These are phyloP conservation scores for Sodiomyces alkalinus DNA, from an alignment of 2,329 filamentous ascomycete species.

Conservation along the genomic window DNA sequence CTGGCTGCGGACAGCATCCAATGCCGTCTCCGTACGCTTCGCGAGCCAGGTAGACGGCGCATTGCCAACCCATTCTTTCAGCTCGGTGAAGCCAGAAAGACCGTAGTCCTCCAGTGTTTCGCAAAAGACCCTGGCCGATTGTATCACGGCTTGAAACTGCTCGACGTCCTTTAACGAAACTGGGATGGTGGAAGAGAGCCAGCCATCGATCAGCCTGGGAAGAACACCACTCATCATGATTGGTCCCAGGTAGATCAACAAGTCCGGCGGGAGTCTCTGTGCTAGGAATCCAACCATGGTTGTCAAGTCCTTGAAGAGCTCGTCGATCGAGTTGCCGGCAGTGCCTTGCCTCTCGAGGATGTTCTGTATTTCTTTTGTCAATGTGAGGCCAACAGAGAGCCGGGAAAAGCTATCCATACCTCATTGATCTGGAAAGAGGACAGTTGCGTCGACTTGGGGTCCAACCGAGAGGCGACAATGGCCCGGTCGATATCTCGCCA, in stretches of 20 bases:
- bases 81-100: slow-evolving; percentile 45
- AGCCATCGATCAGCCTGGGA: slow-evolving; percentile 52
- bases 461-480: slow-evolving; percentile 45
- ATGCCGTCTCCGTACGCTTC: slow-evolving; percentile 64
- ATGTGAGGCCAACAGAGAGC: too few relatives aligned
- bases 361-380: slow-evolving; percentile 18
- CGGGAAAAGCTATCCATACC: too few relatives aligned
- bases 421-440: slow-evolving; percentile 20
- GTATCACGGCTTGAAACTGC: slow-evolving; percentile 56
- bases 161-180: slow-evolving; percentile 55
- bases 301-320: slow-evolving; percentile 38
- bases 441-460: slow-evolving; percentile 17
- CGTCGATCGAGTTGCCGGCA: slow-evolving; percentile 28
- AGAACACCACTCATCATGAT: slow-evolving; percentile 57
- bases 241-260: slow-evolving; percentile 46
- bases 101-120: slow-evolving; percentile 42
- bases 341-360: slow-evolving; percentile 26
- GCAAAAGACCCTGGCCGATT: slow-evolving; percentile 49
- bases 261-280: slow-evolving; percentile 33
- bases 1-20: slow-evolving; percentile 58
- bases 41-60: slow-evolving; percentile 74
- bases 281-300: slow-evolving; percentile 36
- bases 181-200: slow-evolving; percentile 66
- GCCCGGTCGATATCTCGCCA: slow-evolving; percentile 48
- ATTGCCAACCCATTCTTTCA: slow-evolving; percentile 68